These are phyloP conservation scores for Saccharata proteae DNA, from an alignment of 2,329 filamentous ascomycete species.

Conservation along the genomic window DNA sequence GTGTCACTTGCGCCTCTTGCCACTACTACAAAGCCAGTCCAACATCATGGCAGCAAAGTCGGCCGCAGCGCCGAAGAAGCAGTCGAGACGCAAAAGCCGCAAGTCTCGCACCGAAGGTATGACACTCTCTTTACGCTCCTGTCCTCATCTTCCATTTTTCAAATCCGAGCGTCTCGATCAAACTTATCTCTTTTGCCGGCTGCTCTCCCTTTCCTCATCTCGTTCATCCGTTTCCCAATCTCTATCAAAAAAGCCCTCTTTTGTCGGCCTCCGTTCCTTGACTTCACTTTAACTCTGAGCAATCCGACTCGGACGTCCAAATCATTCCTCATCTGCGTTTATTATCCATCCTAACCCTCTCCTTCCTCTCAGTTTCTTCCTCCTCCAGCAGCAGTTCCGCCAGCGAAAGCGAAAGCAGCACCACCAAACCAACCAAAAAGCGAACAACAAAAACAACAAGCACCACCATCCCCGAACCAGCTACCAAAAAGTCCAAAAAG, in stretches of 20 bases:
- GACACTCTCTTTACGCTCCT: not conserved
- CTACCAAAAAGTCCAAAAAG: too few species aligned
- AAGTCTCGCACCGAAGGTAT: constrained; percentile 6
- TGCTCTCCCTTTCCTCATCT: not conserved
- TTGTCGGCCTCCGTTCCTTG: not conserved
- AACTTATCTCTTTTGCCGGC: not conserved
- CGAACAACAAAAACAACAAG: not conserved
- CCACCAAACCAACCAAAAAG: constrained; percentile 2
- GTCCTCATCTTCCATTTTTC: not conserved
- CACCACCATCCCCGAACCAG: not conserved
- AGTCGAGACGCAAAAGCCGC: too few species aligned
- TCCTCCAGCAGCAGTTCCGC: constrained; percentile 4
- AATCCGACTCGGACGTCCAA: not conserved
- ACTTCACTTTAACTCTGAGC: not conserved
- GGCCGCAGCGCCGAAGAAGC: too few species aligned
- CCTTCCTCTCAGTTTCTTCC: constrained; percentile 3
- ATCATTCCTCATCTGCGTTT: not conserved
- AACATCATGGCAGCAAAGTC: too few species aligned
- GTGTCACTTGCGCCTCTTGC: too few species aligned
- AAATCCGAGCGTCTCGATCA: not conserved
- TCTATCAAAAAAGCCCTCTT: not conserved
- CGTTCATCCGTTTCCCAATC: not conserved
- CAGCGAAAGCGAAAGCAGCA: constrained; percentile 2
- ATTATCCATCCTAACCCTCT: not conserved
- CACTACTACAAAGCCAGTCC: too few species aligned